These are phyloP conservation scores for Prunella vulgaris DNA, from an alignment of 257 asterid genomes.

Conservation along the genomic window DNA sequence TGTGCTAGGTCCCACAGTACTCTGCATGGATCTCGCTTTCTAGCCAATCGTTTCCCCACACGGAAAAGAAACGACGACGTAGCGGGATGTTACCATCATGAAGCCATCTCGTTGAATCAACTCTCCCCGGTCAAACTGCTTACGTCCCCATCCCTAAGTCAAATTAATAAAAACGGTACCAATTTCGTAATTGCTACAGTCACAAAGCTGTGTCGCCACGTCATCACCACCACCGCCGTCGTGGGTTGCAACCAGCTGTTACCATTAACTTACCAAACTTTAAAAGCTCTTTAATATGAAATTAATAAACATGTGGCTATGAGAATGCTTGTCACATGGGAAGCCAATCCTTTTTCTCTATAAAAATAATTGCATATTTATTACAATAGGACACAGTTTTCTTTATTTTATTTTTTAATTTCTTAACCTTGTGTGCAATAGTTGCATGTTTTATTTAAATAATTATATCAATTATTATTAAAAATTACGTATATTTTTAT, in stretches of 20 bases:
- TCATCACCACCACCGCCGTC: conserved; percentile 17
- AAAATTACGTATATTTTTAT: too few relatives aligned
- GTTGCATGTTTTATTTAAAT: too few relatives aligned
- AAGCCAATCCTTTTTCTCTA: background rate
- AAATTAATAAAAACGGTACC: conserved; percentile 13
- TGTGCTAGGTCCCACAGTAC: background rate
- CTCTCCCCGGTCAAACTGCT: conserved; percentile 13
- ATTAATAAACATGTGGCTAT: background rate
- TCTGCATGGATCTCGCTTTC: background rate
- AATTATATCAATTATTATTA: too few relatives aligned
- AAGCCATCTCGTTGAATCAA: conserved; percentile 12
- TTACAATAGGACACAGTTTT: too few relatives aligned
- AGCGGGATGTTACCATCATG: conserved; percentile 4
- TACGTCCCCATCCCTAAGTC: conserved; percentile 12
- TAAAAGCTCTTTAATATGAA: background rate
- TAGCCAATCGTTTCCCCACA: background rate
- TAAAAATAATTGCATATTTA: background rate
- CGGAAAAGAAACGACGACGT: conserved; percentile 3
- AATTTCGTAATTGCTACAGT: background rate
- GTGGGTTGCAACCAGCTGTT: conserved; percentile 20
- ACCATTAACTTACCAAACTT: background rate
- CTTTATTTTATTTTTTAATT: too few relatives aligned
- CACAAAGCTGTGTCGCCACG: conserved; percentile 10
- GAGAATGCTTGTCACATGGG: background rate
- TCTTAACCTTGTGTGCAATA: too few relatives aligned